Conservation (phyloP, 345 rosid species). For the Lepidium africanum region DNA sequence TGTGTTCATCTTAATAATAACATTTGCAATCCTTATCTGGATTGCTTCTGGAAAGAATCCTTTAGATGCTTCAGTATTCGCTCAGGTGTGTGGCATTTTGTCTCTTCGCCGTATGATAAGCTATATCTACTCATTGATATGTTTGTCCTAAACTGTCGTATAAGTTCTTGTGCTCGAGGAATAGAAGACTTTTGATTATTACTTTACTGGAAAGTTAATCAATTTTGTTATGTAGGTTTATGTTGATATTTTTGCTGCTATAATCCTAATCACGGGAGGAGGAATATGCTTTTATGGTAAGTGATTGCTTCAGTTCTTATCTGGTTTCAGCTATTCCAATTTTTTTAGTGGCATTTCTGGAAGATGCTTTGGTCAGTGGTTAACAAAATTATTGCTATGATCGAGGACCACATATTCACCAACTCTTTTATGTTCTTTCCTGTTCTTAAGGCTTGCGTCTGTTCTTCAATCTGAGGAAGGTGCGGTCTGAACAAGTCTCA, state of each 20-base stretch:
- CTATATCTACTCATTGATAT: not conserved
- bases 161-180: not conserved
- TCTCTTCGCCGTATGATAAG: not conserved
- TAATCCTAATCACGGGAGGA: slow-evolving; percentile 27
- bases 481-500: slow-evolving; percentile 33
- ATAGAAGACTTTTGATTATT: not conserved
- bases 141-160: not conserved
- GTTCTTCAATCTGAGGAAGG: slow-evolving; percentile 28
- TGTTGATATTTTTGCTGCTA: slow-evolving; percentile 24
- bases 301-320: slow-evolving; percentile 7
- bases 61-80: slow-evolving; percentile 38
- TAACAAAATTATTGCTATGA: not conserved
- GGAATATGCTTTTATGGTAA: slow-evolving; percentile 33
- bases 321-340: not conserved
- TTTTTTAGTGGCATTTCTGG: not conserved
- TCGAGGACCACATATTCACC: not conserved
- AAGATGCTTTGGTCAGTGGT: not conserved
- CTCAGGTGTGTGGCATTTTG: slow-evolving; percentile 32
- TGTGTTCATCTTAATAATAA: slow-evolving; percentile 40
- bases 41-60: slow-evolving; percentile 45
- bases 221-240: slow-evolving; percentile 19
- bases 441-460: slow-evolving; percentile 21
- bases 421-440: not conserved
- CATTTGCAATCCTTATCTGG: slow-evolving; percentile 50
- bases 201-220: not conserved